Evolutionary conservation across 345 rosid species (phyloP).

Genomic region (Dipteronia sinensis): DNA sequence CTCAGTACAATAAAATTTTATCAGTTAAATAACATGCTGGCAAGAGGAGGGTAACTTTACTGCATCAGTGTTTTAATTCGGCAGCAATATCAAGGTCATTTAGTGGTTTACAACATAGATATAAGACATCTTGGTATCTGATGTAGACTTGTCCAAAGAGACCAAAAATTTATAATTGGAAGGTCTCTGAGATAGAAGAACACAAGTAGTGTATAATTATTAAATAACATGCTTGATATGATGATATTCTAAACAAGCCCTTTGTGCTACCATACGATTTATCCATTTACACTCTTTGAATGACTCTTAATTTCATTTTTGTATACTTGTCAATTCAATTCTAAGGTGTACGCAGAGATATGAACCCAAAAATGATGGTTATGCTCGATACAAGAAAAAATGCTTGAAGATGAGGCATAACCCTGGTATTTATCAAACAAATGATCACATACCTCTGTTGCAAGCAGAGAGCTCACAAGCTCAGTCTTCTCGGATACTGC

Average conservation of each 20-base stretch:
- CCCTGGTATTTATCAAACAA: background rate
- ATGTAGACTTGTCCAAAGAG: background rate
- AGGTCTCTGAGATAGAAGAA: background rate
- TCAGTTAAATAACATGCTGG: constrained; percentile 23
- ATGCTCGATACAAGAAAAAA: background rate
- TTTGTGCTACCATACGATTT: background rate
- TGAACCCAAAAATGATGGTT: background rate
- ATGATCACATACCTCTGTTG: constrained; percentile 65
- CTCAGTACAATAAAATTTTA: constrained; percentile 19
- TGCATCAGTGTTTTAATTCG: background rate
- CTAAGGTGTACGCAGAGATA: background rate
- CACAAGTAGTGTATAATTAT: too few relatives aligned
- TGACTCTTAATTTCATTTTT: background rate
- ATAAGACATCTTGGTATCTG: background rate
- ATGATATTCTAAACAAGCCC: too few relatives aligned
- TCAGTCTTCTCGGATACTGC: constrained; percentile 78
- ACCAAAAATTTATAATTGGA: background rate
- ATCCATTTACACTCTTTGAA: background rate
- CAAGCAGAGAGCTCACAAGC: constrained; percentile 81
- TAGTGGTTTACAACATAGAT: background rate
- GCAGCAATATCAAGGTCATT: background rate
- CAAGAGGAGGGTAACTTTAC: background rate
- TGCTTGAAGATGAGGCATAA: background rate
- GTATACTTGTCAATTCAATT: background rate
- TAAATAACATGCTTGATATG: too few relatives aligned